phyloP scores from a whole-genome alignment of 805 yeast species.

The Spencermartinsiella europaea region DNA sequence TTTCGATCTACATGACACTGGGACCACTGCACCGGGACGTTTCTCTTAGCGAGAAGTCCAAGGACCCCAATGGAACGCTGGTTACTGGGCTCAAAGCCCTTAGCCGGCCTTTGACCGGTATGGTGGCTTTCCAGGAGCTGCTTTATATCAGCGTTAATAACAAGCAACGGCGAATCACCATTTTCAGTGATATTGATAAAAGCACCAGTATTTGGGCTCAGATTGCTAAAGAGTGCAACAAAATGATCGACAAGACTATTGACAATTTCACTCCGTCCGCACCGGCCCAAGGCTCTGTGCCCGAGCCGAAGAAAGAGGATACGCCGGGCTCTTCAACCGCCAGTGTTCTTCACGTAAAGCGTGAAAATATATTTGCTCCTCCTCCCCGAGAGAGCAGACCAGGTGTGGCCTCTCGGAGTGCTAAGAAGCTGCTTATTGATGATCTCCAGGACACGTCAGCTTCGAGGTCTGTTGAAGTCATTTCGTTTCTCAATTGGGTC shows the following conservation, averaged over 20 bases:
- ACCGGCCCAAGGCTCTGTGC: conserved; percentile 2
- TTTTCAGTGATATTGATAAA: conserved; percentile 32
- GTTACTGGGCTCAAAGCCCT: conserved; percentile 32
- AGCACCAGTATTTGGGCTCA: conserved; percentile 32
- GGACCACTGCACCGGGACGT: conserved; percentile 34
- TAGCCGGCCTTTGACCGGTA: conserved; percentile 24
- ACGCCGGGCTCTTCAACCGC: background rate
- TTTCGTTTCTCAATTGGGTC: background rate
- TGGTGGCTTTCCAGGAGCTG: conserved; percentile 37
- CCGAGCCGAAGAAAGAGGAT: background rate
- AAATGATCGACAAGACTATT: conserved; percentile 17
- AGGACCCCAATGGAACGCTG: conserved; percentile 34
- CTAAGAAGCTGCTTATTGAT: conserved; percentile 17
- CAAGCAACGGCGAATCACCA: conserved; percentile 29
- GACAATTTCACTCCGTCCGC: background rate
- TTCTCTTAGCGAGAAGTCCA: conserved; percentile 25
- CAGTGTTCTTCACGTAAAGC: background rate
- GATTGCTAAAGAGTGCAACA: conserved; percentile 23
- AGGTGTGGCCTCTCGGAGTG: background rate
- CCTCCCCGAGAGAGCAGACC: background rate
- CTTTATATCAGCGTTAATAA: conserved; percentile 26
- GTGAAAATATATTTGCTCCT: background rate
- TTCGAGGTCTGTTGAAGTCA: conserved; percentile 18
- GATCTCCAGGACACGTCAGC: conserved; percentile 25
- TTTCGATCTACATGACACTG: conserved; percentile 31